Base-by-base conservation (phyloP, 257 asterid genomes). In the Ilex asprella region DNA sequence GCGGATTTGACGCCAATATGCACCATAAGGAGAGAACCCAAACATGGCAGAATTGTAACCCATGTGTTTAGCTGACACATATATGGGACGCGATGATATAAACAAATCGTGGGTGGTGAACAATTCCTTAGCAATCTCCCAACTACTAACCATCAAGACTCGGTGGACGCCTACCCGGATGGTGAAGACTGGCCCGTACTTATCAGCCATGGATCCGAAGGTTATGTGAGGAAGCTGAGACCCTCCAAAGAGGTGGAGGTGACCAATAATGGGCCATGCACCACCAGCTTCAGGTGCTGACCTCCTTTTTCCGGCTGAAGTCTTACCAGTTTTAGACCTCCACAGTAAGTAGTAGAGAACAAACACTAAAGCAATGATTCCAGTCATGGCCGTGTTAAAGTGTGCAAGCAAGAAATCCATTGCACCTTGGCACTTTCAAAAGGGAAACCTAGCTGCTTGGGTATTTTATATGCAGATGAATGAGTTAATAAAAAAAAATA, bases 221-320 rank as follows among this genome's bases (percentile, higher is more conserved):
- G 39, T 53, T 30, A 39, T 63, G 52, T 78, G 80, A 21, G 75
- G 69, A n/a, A 62, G 61, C 10, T 70, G 60, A 30, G 71, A 27
- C 12, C 77, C 74, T 56, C 59, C 35, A 11, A 77, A 54, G 32
- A 77, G 70, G 60, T 67, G 82, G 30, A 77, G 80, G 51, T 78
- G 83, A 3, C 83, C 83, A 7, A 78, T 29, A 6, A 74, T n/a
- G 0, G 83, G 77, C 77, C 75, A 67, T 8, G 70, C 60, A 7
- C 75, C 73, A n/a, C 44, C 62, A 2, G 68, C 77, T 51, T 60
- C 67, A 0, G 71, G 75, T 12, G 65, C 74, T 12, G 12, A 31
- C 21, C 1, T 21, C 27, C 27, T 21, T 21, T 21, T 21, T 0
- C 27, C 27, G 27, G 27, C 27, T 21, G 27, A 21, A 21, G 27